A percentile compares a stretch with the other conserved stretches of the same genome.
These are phyloP conservation scores for Dactylonectria estremocensis DNA, from an alignment of 2,329 filamentous ascomycete genomes.

Conservation along the genomic window DNA sequence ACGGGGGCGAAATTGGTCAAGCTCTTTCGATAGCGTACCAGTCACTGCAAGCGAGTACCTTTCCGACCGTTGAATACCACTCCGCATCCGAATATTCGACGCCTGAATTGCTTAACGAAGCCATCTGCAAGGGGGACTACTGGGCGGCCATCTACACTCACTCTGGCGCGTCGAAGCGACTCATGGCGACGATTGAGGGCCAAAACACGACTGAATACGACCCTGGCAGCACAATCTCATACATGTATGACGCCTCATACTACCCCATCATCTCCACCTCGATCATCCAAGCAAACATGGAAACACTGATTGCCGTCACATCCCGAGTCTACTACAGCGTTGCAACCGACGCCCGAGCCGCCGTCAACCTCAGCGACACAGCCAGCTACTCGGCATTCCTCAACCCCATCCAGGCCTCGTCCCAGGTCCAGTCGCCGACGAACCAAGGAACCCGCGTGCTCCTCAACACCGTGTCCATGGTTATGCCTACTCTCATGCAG, in stretches of 20 bases:
- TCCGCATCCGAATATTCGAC: constrained; percentile 45
- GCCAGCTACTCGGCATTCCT: constrained; percentile 51
- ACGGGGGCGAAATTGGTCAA: constrained; percentile 52
- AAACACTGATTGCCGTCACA: constrained; percentile 46
- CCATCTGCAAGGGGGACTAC: constrained; percentile 54
- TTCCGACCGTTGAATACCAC: constrained; percentile 52
- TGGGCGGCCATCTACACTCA: constrained; percentile 57
- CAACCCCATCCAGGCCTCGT: constrained; percentile 51
- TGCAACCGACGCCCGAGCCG: constrained; percentile 38
- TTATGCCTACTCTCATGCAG: constrained; percentile 54
- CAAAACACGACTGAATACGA: constrained; percentile 50
- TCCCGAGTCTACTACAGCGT: constrained; percentile 48
- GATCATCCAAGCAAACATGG: constrained; percentile 48
- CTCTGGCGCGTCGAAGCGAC: constrained; percentile 50
- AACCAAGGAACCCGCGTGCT: constrained; percentile 53
- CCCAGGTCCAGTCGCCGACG: constrained; percentile 51
- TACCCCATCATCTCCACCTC: constrained; percentile 52
- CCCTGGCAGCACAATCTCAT: constrained; percentile 50
- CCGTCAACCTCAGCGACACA: constrained; percentile 42
- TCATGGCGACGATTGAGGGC: constrained; percentile 49
- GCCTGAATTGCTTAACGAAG: constrained; percentile 46
- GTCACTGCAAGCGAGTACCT: constrained; percentile 48
- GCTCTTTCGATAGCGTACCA: constrained; percentile 53
- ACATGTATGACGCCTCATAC: constrained; percentile 55
- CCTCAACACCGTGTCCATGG: constrained; percentile 58